These are phyloP conservation scores for Platanthera zijinensis DNA, from an alignment of 106 monocot genomes.

Conservation along the genomic window DNA sequence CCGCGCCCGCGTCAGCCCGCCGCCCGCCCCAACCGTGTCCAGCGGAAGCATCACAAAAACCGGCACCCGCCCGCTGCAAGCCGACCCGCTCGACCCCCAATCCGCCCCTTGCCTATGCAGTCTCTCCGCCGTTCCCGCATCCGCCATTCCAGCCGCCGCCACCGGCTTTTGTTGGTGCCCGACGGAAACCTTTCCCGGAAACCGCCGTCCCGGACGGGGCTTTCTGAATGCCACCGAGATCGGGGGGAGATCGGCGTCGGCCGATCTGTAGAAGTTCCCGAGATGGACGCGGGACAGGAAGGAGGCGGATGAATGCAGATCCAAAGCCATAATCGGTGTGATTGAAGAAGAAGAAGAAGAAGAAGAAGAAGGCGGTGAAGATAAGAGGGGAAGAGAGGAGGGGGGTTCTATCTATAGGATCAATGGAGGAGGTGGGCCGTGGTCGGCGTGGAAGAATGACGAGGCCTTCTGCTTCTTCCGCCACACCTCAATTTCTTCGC, in stretches of 20 bases:
- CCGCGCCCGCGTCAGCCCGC: constrained; percentile 28
- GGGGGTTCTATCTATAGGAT: constrained; percentile 4
- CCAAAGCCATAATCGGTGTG: constrained; percentile 22
- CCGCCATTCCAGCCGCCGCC: background rate
- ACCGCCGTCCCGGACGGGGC: background rate
- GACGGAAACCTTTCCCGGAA: background rate
- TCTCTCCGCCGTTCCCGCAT: background rate
- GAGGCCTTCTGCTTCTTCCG: too few relatives aligned
- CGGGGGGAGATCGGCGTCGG: constrained; percentile 1
- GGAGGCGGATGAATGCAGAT: constrained; percentile 20
- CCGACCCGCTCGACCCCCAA: background rate
- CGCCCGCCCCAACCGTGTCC: constrained; percentile 42
- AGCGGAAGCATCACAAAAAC: constrained; percentile 83
- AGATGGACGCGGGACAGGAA: constrained; percentile 10
- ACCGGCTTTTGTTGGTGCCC: background rate
- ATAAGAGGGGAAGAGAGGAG: background rate
- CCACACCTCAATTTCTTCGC: background rate
- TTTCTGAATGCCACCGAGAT: background rate
- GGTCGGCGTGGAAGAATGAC: background rate
- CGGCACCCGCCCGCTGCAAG: constrained; percentile 25
- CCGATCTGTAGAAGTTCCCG: constrained; percentile 8
- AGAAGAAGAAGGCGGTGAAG: background rate
- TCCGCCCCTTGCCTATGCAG: background rate
- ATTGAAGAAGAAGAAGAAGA: too few relatives aligned
- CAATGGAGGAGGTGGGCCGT: background rate